Evolutionary conservation across 129 eudicot species (phyloP).

Genomic region (Smallanthus sonchifolius): DNA sequence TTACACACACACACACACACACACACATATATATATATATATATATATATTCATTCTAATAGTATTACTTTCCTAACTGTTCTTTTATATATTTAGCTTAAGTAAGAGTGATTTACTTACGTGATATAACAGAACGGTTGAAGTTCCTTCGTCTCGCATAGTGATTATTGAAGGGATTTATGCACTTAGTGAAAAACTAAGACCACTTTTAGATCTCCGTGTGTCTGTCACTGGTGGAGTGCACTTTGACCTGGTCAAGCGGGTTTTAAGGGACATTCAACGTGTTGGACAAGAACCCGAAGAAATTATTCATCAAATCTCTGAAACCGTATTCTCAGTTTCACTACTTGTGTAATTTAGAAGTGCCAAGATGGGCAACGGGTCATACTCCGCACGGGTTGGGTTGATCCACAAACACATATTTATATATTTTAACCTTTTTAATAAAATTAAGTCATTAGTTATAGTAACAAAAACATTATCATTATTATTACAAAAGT

Average conservation of each 20-base stretch:
- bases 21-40: background rate
- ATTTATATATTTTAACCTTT: background rate
- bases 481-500: background rate
- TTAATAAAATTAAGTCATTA: background rate
- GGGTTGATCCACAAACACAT: background rate
- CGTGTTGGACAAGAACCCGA: conserved; percentile 99
- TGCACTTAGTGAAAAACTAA: conserved; percentile 86
- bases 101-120: background rate
- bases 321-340: conserved; percentile 66
- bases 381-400: background rate
- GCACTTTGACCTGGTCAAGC: conserved; percentile 93
- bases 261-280: conserved; percentile 93
- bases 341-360: background rate
- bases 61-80: background rate
- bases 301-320: conserved; percentile 93
- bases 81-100: background rate
- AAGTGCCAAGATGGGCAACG: background rate
- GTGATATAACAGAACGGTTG: conserved; percentile 54
- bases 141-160: conserved; percentile 84
- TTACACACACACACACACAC: background rate
- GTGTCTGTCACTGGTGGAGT: conserved; percentile 98
- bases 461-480: background rate
- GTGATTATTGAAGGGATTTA: conserved; percentile 92
- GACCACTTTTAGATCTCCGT: conserved; percentile 89
- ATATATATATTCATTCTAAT: background rate